Conservation (phyloP, 2,329 filamentous ascomycete species). For the Rutstroemia sp. region DNA sequence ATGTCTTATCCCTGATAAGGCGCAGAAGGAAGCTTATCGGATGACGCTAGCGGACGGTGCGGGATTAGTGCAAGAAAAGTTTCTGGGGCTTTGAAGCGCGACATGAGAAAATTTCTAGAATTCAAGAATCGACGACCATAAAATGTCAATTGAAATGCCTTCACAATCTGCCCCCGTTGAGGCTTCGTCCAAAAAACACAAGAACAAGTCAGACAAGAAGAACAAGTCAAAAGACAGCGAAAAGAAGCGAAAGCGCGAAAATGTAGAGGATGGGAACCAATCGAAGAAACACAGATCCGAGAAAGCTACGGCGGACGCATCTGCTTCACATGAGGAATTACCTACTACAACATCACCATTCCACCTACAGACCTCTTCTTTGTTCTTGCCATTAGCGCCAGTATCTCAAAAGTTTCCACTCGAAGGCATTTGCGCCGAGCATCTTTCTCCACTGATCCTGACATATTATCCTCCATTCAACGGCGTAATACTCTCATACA, state of each 20-base stretch:
- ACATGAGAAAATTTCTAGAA: constrained; percentile 1
- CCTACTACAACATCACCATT: constrained; percentile 54
- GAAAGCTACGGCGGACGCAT: constrained; percentile 28
- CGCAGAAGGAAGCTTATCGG: background rate
- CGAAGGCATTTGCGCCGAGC: constrained; percentile 64
- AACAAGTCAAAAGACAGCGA: constrained; percentile 34
- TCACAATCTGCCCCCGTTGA: constrained; percentile 6
- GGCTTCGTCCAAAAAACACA: constrained; percentile 23
- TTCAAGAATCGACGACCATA: background rate
- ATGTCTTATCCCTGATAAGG: constrained; percentile 2
- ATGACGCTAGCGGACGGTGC: constrained; percentile 3
- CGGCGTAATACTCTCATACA: constrained; percentile 70
- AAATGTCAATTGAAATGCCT: constrained; percentile 25
- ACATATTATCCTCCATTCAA: constrained; percentile 66
- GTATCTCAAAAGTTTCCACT: constrained; percentile 62
- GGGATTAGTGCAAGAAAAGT: constrained; percentile 3
- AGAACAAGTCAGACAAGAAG: constrained; percentile 28
- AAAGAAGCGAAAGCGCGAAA: constrained; percentile 35
- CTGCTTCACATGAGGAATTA: constrained; percentile 3
- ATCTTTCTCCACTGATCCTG: constrained; percentile 67
- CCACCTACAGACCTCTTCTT: constrained; percentile 68
- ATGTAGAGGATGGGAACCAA: constrained; percentile 35
- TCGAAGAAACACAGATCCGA: constrained; percentile 37
- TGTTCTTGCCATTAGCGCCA: constrained; percentile 71
- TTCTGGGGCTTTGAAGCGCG: background rate